Base-by-base conservation (phyloP, 495 filamentous ascomycete genomes). In the Xylaria bambusicola region DNA sequence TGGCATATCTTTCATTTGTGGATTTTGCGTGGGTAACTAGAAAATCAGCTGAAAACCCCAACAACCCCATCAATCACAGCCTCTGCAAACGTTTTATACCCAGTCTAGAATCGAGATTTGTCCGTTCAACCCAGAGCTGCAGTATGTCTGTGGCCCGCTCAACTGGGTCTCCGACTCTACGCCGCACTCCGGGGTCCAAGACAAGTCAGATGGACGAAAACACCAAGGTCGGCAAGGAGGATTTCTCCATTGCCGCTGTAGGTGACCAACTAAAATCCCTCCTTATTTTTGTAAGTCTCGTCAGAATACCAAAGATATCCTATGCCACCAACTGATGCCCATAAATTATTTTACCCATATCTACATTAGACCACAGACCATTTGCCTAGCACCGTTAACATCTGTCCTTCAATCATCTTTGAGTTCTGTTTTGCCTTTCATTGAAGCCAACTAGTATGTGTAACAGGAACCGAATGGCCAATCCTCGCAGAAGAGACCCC, bases 91-190 rank as follows among this genome's bases (percentile, higher is more conserved):
- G 24, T 50, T 27, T 60, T 58, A 52, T 17, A 38, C 5, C 29
- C 29, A 49, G 52, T 59, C 61, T 50, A 17, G 24, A 47, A 52
- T 58, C 46, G 20, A 47, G 38, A 61, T 45, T 60, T 57, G 61
- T 51, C 41, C 24, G 20, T 64, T 35, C n/a, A 33, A 54, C 26
- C 41, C 41, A 48, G 33, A 24, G 56, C n/a, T n/a, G n/a, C 45
- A 65, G 65, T 48, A 84, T 83, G 82, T 80, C 82, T 62, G 55
- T 69, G 24, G 52, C 71, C 20, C 62, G 70, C 27, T 76, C 78
- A 15, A 77, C 75, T 24, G 81, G 79, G 36, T 84, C 82, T 44
- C 80, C 82, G 26, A 66, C 62, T 49, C 68, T 73, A 52, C 75
- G 78, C 58, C 76, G 77, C 8, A 62, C 68, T 7, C 62, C 63